Base-by-base conservation (phyloP, 2,329 filamentous ascomycete species). In the Aspergillus caelatus region DNA sequence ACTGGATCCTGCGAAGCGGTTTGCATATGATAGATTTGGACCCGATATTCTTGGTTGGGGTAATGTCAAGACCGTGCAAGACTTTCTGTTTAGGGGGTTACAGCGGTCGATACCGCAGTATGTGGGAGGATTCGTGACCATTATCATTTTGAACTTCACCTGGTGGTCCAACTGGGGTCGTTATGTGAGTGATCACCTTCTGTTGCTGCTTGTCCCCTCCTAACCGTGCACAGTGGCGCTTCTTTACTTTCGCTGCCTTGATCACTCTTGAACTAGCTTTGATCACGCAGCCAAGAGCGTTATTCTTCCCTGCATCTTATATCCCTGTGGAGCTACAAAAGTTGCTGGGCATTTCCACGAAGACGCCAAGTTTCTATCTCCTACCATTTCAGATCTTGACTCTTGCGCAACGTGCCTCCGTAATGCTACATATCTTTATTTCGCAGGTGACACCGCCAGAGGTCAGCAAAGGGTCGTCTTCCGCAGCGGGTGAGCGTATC, bases 1-100 rank as follows among this genome's bases (percentile, higher is more conserved):
- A 19, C 80, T 88, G n/a, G 88, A 95, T 73, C 87, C 91, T 2
- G 88, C 88, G 0, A 89, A 86, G 72, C 86, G 93, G 61, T 96
- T 95, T 75, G 93, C 92, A 9, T 97, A 97, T 79, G 93, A 97
- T 75, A 88, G 93, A 55, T 93, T 97, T 75, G 94, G 94, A 0
- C 89, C 92, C 0, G 87, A 88, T 32, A 84, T 94, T 23, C 77
- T 90, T 14, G 75, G 77, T 10, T 94, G 90, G 89, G 75, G 70
- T 4, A 75, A 79, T 39, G 66, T 73, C 53, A 77, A 76, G 64
- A 92, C 90, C 0, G 80, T 91, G 61, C 85, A 85, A 64, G 94
- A 97, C 75, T 96, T 87, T 75, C 82, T 96, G 55, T 81, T 85
- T 58, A 82, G 84, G 16, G 93, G 92, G 60, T 80, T 92, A n/a